phyloP scores from a whole-genome alignment of 495 filamentous ascomycete species.

The Neurospora terricola region DNA sequence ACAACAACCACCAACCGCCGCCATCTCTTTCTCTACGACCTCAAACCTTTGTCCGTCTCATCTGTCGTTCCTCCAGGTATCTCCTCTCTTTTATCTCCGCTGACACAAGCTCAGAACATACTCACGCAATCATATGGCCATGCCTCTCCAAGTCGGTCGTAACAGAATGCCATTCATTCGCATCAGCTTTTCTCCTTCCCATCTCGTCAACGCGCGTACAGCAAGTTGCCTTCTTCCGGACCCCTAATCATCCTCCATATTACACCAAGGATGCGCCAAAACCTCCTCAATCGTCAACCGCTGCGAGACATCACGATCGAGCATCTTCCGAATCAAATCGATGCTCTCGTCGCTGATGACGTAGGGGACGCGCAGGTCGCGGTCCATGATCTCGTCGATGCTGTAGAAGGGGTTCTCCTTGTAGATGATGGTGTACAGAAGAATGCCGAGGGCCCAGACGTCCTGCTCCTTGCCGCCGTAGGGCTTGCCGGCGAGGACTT shows the following conservation, averaged over 20 bases:
- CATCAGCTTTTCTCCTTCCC: not conserved
- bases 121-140: not conserved
- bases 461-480: slow-evolving; percentile 97
- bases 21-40: not conserved
- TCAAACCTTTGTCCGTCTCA: not conserved
- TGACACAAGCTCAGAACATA: not conserved
- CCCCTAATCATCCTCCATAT: slow-evolving; percentile 14
- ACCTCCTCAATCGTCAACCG: slow-evolving; percentile 77
- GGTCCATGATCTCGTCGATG: slow-evolving; percentile 98
- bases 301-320: slow-evolving; percentile 76
- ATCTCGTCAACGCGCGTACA: not conserved
- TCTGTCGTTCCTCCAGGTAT: not conserved
- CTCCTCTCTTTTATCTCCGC: not conserved
- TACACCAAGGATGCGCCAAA: slow-evolving; percentile 73
- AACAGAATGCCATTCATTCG: not conserved
- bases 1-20: not conserved
- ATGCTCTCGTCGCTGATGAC: slow-evolving; percentile 86
- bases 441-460: slow-evolving; percentile 95
- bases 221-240: not conserved
- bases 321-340: slow-evolving; percentile 80
- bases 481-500: slow-evolving; percentile 86
- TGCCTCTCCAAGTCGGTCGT: not conserved
- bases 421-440: slow-evolving; percentile 97
- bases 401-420: slow-evolving; percentile 99
- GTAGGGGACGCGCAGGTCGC: slow-evolving; percentile 84